Percentiles rank a stretch among this genome's conserved stretches.
Evolutionary conservation across 495 filamentous ascomycete species (phyloP).

Genomic region (Lasiosphaeria miniovina): DNA sequence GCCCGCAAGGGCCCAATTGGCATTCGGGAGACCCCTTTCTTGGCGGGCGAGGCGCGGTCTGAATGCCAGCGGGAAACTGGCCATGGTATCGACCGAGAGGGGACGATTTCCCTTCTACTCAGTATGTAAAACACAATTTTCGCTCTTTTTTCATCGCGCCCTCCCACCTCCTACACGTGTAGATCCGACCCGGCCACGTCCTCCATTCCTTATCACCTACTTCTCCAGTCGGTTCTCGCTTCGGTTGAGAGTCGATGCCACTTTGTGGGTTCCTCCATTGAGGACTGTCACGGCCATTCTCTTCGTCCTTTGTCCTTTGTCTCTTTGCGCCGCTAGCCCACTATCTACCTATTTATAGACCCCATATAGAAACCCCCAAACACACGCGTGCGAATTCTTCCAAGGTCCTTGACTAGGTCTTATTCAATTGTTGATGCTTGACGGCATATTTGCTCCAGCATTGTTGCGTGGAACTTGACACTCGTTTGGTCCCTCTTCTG

Average conservation of each 20-base stretch:
- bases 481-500: conserved; percentile 4
- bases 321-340: background rate
- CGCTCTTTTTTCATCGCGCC: background rate
- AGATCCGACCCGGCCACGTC: background rate
- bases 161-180: background rate
- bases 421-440: background rate
- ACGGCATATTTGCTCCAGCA: background rate
- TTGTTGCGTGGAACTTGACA: background rate
- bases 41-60: too few relatives aligned
- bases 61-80: too few relatives aligned
- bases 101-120: too few relatives aligned
- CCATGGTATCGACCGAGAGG: too few relatives aligned
- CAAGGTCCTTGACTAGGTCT: background rate
- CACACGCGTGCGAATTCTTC: background rate
- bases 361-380: background rate
- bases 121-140: too few relatives aligned
- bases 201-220: background rate
- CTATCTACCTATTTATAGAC: too few relatives aligned
- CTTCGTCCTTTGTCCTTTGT: conserved; percentile 1
- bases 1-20: too few relatives aligned
- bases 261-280: conserved; percentile 1
- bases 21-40: too few relatives aligned
- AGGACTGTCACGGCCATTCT: background rate
- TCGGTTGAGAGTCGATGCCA: background rate
- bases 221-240: conserved; percentile 1